A percentile compares a stretch with the other conserved stretches of the same genome.
Conservation (phyloP, 331 rosid genomes). For the Rhamnella rubrinervis region DNA sequence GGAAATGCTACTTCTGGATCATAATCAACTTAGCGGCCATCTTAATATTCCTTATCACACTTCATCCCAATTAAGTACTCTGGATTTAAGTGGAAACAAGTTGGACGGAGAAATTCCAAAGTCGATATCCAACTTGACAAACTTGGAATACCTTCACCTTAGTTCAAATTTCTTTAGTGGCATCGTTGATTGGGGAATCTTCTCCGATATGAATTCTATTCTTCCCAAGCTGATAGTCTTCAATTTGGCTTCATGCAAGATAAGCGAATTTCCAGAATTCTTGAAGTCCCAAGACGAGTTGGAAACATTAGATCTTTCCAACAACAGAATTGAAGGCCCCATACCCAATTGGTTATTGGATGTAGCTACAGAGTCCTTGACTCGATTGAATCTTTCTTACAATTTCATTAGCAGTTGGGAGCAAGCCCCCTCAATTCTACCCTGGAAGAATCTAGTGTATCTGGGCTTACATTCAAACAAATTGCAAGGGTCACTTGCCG, state of each 20-base stretch:
- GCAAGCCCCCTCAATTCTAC: background rate
- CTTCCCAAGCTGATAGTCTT: background rate
- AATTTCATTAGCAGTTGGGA: slow-evolving; percentile 20
- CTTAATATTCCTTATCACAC: background rate
- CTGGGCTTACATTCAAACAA: background rate
- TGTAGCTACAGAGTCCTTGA: background rate
- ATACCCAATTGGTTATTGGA: slow-evolving; percentile 24
- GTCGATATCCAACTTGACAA: background rate
- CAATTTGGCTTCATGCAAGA: slow-evolving; percentile 4
- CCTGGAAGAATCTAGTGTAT: background rate
- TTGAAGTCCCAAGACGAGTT: background rate
- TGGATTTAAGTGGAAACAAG: background rate
- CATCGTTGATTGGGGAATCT: background rate
- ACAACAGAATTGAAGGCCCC: slow-evolving; percentile 20
- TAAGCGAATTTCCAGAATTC: slow-evolving; percentile 18
- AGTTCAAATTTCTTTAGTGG: background rate
- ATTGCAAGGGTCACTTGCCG: background rate
- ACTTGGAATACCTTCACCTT: background rate
- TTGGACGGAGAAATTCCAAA: slow-evolving; percentile 7
- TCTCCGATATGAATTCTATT: background rate
- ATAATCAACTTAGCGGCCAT: background rate
- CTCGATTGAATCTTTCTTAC: slow-evolving; percentile 7
- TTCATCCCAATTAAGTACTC: background rate
- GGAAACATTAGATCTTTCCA: background rate
- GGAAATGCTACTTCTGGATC: background rate